These are phyloP conservation scores for Pichia sp. DNA, from an alignment of 1,139 yeast species.

Conservation along the genomic window DNA sequence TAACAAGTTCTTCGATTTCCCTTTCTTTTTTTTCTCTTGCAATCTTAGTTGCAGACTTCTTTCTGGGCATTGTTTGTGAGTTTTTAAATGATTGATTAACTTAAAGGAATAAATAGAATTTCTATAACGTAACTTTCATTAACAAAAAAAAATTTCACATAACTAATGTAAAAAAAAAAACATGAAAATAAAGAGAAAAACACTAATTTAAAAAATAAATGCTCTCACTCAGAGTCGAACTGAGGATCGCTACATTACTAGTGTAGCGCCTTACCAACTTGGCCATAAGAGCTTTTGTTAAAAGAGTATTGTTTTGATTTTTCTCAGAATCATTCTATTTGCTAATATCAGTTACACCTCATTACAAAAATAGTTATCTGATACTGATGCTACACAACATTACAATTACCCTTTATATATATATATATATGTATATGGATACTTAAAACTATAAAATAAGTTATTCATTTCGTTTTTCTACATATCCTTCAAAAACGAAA, in stretches of 20 bases:
- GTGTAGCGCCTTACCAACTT: constrained; percentile 23
- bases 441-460: too few relatives aligned
- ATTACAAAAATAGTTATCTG: too few relatives aligned
- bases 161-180: background rate
- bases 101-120: background rate
- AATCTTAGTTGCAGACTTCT: constrained; percentile 79
- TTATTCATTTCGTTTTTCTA: too few relatives aligned
- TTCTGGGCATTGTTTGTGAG: constrained; percentile 75
- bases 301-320: too few relatives aligned
- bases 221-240: constrained; percentile 22
- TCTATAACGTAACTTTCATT: too few relatives aligned
- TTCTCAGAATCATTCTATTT: too few relatives aligned
- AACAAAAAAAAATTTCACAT: background rate
- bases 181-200: background rate
- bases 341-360: too few relatives aligned
- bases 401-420: too few relatives aligned
- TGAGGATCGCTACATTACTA: constrained; percentile 23
- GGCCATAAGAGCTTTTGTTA: constrained; percentile 18
- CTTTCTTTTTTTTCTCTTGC: constrained; percentile 43
- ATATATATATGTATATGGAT: too few relatives aligned
- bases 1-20: background rate
- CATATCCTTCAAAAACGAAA: too few relatives aligned
- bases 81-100: background rate
- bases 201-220: constrained; percentile 3
- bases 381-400: too few relatives aligned